phyloP scores from a whole-genome alignment of 768 basidiomycete species.

The Scleroderma bovista region DNA sequence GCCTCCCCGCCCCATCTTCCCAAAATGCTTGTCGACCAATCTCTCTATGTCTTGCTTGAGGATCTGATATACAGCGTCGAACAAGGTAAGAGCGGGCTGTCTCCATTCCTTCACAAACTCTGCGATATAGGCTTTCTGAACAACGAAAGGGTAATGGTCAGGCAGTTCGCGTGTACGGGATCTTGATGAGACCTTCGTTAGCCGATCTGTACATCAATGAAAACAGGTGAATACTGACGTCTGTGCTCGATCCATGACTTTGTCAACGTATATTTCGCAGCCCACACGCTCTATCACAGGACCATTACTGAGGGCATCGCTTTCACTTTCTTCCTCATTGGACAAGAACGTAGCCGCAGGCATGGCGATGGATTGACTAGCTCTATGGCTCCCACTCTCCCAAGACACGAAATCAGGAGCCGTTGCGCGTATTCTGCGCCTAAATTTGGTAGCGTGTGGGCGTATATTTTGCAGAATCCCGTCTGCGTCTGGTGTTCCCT shows the following conservation, averaged over 20 bases:
- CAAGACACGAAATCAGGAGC: constrained; percentile 58
- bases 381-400: no score
- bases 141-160: constrained; percentile 58
- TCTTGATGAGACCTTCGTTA: constrained; percentile 28
- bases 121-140: constrained; percentile 47
- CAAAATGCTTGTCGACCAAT: constrained; percentile 47
- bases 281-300: no score
- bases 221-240: constrained; percentile 32
- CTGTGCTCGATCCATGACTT: constrained; percentile 43
- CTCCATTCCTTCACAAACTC: constrained; percentile 44
- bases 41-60: constrained; percentile 36
- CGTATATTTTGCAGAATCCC: constrained; percentile 56
- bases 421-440: constrained; percentile 41
- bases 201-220: not conserved
- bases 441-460: constrained; percentile 44
- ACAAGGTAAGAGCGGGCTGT: constrained; percentile 42
- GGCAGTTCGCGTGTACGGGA: constrained; percentile 69
- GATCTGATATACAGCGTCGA: constrained; percentile 32
- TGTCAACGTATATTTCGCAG: constrained; percentile 43
- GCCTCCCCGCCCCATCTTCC: constrained; percentile 45
- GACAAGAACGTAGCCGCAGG: constrained; percentile 28
- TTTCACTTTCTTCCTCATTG: constrained; percentile 33
- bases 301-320: not conserved
- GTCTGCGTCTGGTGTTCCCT: constrained; percentile 47
- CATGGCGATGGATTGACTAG: no score